A percentile compares a stretch with the other conserved stretches of the same genome.
phyloP scores from a whole-genome alignment of 306 rosid genomes.

The Gynostemma pentaphyllum region DNA sequence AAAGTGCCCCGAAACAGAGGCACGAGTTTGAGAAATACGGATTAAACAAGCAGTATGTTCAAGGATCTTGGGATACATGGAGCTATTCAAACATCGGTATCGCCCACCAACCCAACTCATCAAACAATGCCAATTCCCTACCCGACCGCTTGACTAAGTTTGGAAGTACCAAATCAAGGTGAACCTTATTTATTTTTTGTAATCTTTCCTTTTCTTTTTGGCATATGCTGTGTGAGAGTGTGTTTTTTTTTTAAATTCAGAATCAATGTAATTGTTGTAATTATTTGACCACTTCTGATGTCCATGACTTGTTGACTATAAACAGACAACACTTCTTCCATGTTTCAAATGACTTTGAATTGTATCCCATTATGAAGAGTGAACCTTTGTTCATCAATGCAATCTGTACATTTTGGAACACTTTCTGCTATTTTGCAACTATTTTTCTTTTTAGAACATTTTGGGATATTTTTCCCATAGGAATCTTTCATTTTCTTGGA shows the following conservation, averaged over 20 bases:
- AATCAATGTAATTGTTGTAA: constrained; percentile 21
- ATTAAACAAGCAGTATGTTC: constrained; percentile 28
- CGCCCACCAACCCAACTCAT: constrained; percentile 24
- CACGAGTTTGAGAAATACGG: constrained; percentile 52
- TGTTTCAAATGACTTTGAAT: background rate
- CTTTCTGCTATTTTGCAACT: background rate
- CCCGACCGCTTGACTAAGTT: constrained; percentile 33
- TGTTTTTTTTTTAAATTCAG: background rate
- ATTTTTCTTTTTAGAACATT: background rate
- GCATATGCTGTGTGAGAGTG: constrained; percentile 14
- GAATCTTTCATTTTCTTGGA: too few relatives aligned
- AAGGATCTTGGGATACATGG: constrained; percentile 43
- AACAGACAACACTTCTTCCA: background rate
- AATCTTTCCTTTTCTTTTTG: background rate
- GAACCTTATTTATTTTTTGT: constrained; percentile 17
- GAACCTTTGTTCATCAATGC: constrained; percentile 1
- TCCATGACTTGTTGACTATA: constrained; percentile 4
- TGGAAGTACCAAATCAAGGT: constrained; percentile 41
- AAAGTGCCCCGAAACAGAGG: constrained; percentile 89
- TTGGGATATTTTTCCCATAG: background rate
- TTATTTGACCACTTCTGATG: constrained; percentile 22
- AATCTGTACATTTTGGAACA: background rate
- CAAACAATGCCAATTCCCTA: constrained; percentile 20
- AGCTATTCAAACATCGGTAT: constrained; percentile 28
- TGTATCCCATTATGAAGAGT: background rate